A percentile compares a stretch with the other conserved stretches of the same genome.
These are phyloP conservation scores for Chytriomyces confervae DNA, from an alignment of 192 early-diverging fungal species.

Conservation along the genomic window DNA sequence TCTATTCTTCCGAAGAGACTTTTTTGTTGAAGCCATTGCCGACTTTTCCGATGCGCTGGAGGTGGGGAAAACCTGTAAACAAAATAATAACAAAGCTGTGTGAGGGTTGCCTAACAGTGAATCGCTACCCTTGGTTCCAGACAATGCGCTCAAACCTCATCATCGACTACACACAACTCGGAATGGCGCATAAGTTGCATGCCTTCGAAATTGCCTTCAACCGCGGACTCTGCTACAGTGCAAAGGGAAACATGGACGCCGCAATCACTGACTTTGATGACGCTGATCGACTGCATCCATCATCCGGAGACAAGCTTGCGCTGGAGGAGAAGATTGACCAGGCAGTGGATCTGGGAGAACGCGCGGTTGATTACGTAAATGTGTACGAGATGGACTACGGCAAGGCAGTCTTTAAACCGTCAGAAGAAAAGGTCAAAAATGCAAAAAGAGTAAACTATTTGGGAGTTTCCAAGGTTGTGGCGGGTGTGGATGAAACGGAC, in stretches of 20 bases:
- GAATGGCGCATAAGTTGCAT: constrained; percentile 87
- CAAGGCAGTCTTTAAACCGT: constrained; percentile 78
- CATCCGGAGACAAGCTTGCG: constrained; percentile 7
- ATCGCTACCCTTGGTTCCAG: constrained; percentile 8
- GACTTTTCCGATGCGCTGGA: constrained; percentile 83
- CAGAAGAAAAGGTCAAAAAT: constrained; percentile 81
- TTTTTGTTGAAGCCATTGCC: constrained; percentile 71
- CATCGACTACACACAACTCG: constrained; percentile 96
- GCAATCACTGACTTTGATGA: constrained; percentile 77
- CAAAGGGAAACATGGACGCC: constrained; percentile 70
- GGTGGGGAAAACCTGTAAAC: constrained; percentile 49
- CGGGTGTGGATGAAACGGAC: constrained; percentile 68
- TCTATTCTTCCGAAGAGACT: constrained; percentile 73
- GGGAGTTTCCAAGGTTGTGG: constrained; percentile 91
- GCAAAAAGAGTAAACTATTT: constrained; percentile 78
- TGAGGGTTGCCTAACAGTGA: not conserved
- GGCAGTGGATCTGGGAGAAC: constrained; percentile 45
- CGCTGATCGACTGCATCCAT: constrained; percentile 44
- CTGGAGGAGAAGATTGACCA: constrained; percentile 52
- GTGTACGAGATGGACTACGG: constrained; percentile 67
- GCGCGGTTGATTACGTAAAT: constrained; percentile 42
- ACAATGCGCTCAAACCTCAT: constrained; percentile 73
- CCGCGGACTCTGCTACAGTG: constrained; percentile 81
- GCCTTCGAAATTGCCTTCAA: constrained; percentile 91
- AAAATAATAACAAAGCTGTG: not conserved